Evolutionary conservation across 305 asterid genomes (phyloP), one percentile per base, ranked within the genome.

Genomic region (Solanum hybrid): DNA sequence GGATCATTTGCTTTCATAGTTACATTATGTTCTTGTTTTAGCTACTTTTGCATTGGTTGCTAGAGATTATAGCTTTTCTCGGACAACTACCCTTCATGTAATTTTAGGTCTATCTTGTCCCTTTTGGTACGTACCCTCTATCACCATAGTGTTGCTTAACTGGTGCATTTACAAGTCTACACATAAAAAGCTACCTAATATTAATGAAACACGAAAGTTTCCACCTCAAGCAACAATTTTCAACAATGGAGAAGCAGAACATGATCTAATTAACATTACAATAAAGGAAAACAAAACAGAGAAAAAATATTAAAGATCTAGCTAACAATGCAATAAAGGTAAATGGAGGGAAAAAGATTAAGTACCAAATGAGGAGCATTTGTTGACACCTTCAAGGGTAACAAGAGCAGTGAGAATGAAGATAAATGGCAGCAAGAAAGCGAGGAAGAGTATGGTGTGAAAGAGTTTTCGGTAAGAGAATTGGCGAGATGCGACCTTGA

Each of bases 401-500:
- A 93, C 90, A 89, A 93, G 69, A 73, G 94, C 94, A 5, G 94
- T 93, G 74, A 93, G 93, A 92, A 93, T 93, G 91, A 93, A 93
- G 46, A 93, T 92, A 87, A 92, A 93, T 12, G 90, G 92, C 90
- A 91, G 78, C 90, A 90, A 90, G 85, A 91, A 91, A 78, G 98
- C 97, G 26, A 95, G 95, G 87, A 95, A 89, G 75, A 96, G 91
- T 89, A 96, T 93, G 87, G 97, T 93, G 91, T 95, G 97, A 91
- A 96, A 95, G 91, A 95, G 93, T 77, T 95, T 95, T 90, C 98
- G 98, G 92, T 94, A 96, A 80, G 98, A 95, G 89, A 95, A 93
- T 87, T 93, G 95, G 89, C 98, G 96, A 89, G 97, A 91, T 57
- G 98, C 97, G 92, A 96, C 93, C 93, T 96, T 96, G 95, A 96